Evolutionary conservation across 805 yeast species (phyloP).

Genomic region (Priceomyces melissophilus): DNA sequence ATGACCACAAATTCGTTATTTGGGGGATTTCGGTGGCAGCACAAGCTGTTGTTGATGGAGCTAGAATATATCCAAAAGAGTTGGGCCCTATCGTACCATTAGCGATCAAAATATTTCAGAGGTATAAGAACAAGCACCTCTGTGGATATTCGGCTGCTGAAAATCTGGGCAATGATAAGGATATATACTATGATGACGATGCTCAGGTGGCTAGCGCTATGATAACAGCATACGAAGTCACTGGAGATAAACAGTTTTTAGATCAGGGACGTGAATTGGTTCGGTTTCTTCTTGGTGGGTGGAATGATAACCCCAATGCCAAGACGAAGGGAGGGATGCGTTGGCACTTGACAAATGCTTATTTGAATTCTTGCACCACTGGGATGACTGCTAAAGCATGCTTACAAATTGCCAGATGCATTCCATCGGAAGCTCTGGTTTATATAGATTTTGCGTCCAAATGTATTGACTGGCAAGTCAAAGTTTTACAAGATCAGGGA

Average conservation of each 20-base stretch:
- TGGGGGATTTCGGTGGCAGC: constrained; percentile 68
- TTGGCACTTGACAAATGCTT: constrained; percentile 63
- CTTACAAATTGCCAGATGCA: constrained; percentile 51
- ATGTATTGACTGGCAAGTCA: constrained; percentile 57
- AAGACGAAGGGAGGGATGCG: constrained; percentile 56
- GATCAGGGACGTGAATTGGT: constrained; percentile 57
- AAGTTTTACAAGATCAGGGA: constrained; percentile 46
- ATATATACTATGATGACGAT: constrained; percentile 71
- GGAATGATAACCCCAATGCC: constrained; percentile 43
- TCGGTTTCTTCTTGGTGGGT: constrained; percentile 62
- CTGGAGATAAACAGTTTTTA: constrained; percentile 50
- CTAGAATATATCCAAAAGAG: constrained; percentile 50
- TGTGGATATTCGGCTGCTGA: constrained; percentile 67
- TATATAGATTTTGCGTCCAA: constrained; percentile 57
- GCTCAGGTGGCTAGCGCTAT: constrained; percentile 70
- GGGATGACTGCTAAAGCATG: constrained; percentile 65
- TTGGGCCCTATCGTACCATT: constrained; percentile 52
- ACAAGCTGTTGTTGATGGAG: constrained; percentile 68
- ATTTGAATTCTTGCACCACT: constrained; percentile 63
- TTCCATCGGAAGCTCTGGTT: constrained; percentile 44
- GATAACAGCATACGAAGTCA: constrained; percentile 65
- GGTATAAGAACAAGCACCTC: constrained; percentile 47
- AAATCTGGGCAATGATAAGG: constrained; percentile 54
- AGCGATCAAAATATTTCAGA: constrained; percentile 46
- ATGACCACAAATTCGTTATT: constrained; percentile 54